Conservation (phyloP, 441 rosid species). For the Syzygium malaccense region DNA sequence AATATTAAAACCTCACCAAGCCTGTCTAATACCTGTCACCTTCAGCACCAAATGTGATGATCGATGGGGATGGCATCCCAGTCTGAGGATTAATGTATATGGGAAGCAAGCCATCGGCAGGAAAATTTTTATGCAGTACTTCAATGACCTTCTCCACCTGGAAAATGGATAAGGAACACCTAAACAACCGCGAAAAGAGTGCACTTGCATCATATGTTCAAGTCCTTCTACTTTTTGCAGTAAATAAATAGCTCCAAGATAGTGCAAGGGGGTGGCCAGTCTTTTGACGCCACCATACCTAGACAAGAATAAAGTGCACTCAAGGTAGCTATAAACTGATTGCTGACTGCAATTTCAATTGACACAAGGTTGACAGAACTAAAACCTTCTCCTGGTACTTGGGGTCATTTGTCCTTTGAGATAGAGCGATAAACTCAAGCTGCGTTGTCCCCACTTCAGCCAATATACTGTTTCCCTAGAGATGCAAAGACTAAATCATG, state of each 20-base stretch:
- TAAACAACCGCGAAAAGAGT: not conserved
- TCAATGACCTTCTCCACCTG: slow-evolving; percentile 1
- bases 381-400: not conserved
- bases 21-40: not conserved
- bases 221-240: not conserved
- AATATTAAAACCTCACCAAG: not conserved
- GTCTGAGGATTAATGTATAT: not conserved
- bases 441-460: not conserved
- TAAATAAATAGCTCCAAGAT: not conserved
- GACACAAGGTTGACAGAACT: not conserved
- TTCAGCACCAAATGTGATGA: not conserved
- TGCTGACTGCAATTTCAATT: not conserved
- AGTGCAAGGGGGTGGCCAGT: not conserved
- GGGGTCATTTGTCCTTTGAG: not conserved
- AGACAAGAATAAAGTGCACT: not conserved
- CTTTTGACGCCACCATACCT: not conserved
- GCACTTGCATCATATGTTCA: not conserved
- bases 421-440: not conserved
- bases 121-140: not conserved
- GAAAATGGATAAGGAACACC: not conserved
- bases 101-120: not conserved
- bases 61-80: not conserved
- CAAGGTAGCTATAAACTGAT: not conserved
- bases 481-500: not conserved
- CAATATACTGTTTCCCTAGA: not conserved